Base-by-base conservation (phyloP, 805 yeast genomes). In the Candida hispaniensis region DNA sequence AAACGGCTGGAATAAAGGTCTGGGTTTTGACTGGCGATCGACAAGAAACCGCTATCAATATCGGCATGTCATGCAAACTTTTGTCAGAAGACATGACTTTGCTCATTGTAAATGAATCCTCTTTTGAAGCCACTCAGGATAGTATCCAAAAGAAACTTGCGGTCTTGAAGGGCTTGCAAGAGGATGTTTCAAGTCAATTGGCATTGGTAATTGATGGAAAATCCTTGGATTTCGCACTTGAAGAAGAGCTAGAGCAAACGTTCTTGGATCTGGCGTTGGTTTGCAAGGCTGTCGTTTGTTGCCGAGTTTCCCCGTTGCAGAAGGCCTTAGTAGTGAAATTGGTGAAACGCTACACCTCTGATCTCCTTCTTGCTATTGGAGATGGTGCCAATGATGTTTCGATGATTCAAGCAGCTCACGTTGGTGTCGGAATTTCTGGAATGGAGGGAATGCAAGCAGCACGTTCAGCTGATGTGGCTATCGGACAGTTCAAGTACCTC, bases 361-460 rank as follows among this genome's bases (percentile, higher is more conserved):
- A 66, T 3, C 72, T 94, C 2, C 57, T 93, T 26, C 63, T 91
- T 41, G 97, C 98, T 1, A 79, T 91, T 51, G 99, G 99, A 26
- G 99, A 91, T 59, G 99, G 99, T 51, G 99, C 99, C 3, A 91
- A 91, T 52, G 99, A 91, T 61, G 98, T 91, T 24, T 79, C 94
- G 21, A 91, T 91, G 99, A 91, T 91, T 45, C 98, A 91, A 58
- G 97, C 98, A 10, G 98, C 98, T 0, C 97, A 91, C 56, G 95
- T 91, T 35, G 99, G 99, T 44, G 94, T 91, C 14, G 99, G 99
- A 54, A 93, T 91, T 44, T 81, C 93, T 58, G 99, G 99, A 45
- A 79, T 85, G 88, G 99, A 91, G 61, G 99, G 99, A 47, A 85
- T 86, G 83, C 99, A 91, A 59, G 98, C 98, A 7, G 96, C 98